These are phyloP conservation scores for Rosa lucieae DNA, from an alignment of 306 rosid species.

Conservation along the genomic window DNA sequence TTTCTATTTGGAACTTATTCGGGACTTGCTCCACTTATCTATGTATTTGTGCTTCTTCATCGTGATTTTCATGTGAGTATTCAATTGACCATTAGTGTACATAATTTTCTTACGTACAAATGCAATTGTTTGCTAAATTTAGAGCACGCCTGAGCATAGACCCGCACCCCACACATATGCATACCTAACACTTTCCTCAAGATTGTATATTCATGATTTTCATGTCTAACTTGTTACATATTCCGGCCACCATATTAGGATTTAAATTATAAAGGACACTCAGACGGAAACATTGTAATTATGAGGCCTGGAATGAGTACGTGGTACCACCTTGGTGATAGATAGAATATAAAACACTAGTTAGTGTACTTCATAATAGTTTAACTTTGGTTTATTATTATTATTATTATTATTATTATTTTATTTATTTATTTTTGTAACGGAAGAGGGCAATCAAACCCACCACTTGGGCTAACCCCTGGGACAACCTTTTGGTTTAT, in stretches of 20 bases:
- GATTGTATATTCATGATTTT: neutral
- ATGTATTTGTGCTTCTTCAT: slow-evolving; percentile 96
- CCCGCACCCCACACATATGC: neutral
- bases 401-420: too few species aligned
- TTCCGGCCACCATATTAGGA: neutral
- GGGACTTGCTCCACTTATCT: slow-evolving; percentile 95
- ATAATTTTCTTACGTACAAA: neutral
- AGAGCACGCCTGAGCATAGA: neutral
- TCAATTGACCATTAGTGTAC: neutral
- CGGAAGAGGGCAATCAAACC: neutral
- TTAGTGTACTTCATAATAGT: neutral
- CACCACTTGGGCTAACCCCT: neutral
- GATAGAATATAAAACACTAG: neutral
- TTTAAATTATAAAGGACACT: neutral
- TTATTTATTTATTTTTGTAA: neutral
- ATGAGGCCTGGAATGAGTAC: neutral
- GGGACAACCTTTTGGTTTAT: neutral
- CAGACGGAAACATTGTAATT: neutral
- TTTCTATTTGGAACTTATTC: slow-evolving; percentile 88
- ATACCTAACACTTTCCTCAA: neutral
- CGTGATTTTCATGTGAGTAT: slow-evolving; percentile 90
- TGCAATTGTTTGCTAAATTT: neutral
- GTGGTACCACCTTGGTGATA: neutral
- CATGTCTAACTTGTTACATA: neutral
- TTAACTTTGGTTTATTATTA: neutral